Evolutionary conservation across 2,329 filamentous ascomycete genomes (phyloP), one percentile per base, ranked within the genome.

Genomic region (Colletotrichum somersetense): DNA sequence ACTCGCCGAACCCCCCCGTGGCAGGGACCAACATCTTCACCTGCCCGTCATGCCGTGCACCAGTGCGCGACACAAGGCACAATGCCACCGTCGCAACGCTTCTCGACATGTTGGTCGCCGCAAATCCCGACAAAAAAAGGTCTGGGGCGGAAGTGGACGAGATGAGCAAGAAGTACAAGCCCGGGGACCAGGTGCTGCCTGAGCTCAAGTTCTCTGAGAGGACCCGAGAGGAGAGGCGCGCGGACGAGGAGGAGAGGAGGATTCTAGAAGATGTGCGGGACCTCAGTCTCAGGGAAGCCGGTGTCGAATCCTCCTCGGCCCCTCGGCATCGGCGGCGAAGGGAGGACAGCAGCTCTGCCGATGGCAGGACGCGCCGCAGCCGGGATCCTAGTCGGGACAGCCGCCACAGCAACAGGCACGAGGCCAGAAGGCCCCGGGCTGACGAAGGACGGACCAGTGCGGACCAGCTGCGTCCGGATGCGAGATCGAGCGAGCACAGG

Each of bases 61-160:
- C 88, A 16, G 96, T 99, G 73, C 91, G 95, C 74, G 93, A 93
- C 77, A 97, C 96, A 55, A 91, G 91, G 79, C 94, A 94, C 78
- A 97, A 98, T 88, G 94, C 96, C 70, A 95, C 93, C 33, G 93
- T 98, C 63, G 95, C 92, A 11, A 97, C 95, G 2, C 85, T 98
- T 57, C 85, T 99, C 72, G 96, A 98, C 67, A 96, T 97, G 89
- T 95, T 93, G 76, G 83, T 98, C 46, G 87, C 90, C 35, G 91
- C 93, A 56, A 94, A 97, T 78, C 96, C 96, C 1, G 89, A 90
- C 23, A 92, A 92, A 76, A 91, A 85, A 35, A 93, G 91, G 78
- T 86, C 89, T 0, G 86, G 88, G 0, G 86, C 88, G 10, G 96
- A 99, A 79, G 95, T 92, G 81, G 87, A 90, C 57, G 93, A 95